These are phyloP conservation scores for Eimeria acervulina DNA, from an alignment of 169 alveolate genomes.

Conservation along the genomic window DNA sequence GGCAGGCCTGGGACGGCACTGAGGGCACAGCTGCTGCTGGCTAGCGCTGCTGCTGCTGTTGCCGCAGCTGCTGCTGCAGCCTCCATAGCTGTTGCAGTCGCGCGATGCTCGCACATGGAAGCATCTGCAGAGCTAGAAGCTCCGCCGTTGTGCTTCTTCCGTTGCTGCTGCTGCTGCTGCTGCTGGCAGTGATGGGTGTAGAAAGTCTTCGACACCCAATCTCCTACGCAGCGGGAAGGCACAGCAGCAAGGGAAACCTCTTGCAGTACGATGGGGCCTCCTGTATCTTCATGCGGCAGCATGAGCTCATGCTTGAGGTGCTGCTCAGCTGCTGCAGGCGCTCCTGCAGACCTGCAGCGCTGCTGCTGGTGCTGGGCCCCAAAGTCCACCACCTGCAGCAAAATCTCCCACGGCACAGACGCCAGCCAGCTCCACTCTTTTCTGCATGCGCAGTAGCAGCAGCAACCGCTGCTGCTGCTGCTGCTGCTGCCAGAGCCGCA, in stretches of 20 bases:
- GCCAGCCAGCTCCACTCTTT: conserved; percentile 51
- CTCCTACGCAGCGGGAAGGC: conserved; percentile 30
- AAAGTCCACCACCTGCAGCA: conserved; percentile 43
- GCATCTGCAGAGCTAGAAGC: background rate
- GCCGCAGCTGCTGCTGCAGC: background rate
- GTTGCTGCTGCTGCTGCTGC: background rate
- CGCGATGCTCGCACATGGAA: background rate
- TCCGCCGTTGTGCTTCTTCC: background rate
- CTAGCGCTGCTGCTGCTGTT: conserved; percentile 14
- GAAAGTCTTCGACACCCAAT: conserved; percentile 17
- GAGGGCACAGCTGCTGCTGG: conserved; percentile 44
- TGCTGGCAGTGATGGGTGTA: background rate
- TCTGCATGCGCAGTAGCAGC: conserved; percentile 30
- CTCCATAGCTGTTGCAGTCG: background rate
- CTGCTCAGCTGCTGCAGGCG: conserved; percentile 34
- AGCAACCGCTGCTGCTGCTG: conserved; percentile 7
- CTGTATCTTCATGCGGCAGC: background rate
- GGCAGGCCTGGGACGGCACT: conserved; percentile 27
- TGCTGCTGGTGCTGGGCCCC: conserved; percentile 26
- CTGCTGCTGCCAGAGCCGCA: conserved; percentile 8
- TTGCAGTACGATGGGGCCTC: background rate
- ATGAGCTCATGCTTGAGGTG: background rate
- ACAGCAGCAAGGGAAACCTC: conserved; percentile 26
- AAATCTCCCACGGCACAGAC: conserved; percentile 40
- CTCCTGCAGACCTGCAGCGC: conserved; percentile 4